Evolutionary conservation across 2,329 filamentous ascomycete species (phyloP), one percentile per base, ranked within the genome.

Genomic region (Acrodontium crateriforme): DNA sequence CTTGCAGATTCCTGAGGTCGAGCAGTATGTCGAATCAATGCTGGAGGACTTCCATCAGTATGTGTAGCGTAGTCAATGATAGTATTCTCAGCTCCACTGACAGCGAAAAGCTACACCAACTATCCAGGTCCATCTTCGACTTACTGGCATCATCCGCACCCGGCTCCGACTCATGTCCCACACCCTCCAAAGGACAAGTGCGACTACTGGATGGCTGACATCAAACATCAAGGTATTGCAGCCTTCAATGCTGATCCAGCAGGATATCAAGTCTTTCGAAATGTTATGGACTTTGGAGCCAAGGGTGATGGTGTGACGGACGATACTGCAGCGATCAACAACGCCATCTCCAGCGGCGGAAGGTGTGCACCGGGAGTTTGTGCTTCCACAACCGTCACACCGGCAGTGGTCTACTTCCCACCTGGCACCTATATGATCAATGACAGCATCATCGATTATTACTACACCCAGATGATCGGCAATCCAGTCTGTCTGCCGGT

Each of bases 391-490:
- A 69, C 68, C 0, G 63, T 53, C 1, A 64, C 61, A 2, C 67
- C 68, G 2, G 66, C 65, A 3, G 49, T 69, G 13, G 59, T 72
- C n/a, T 71, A 70, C 45, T 69, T 70, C 39, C 67, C 64, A 3
- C 57, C 60, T 10, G 71, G 70, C 23, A 72, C 62, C 0, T 78
- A 78, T 37, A 27, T 69, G 74, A 32, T 70, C 61, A 22, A 52
- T 25, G 19, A 55, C 0, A 58, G 67, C 2, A 70, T 78, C 35
- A 62, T 72, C 29, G 61, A 71, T 41, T 74, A 71, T 41, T 78
- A 75, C 49, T 67, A 68, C 35, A 77, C 72, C 5, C 65, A 74
- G 47, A 50, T 77, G 9, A 60, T 76, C 30, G 71, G 71, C 21
- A 69, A 75, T 35, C 65, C 71, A 2, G 68, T 63, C 34, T 60